Evolutionary conservation across 1,139 yeast genomes (phyloP), one percentile per base, ranked within the genome.

Genomic region (Yamadazyma aaseri): DNA sequence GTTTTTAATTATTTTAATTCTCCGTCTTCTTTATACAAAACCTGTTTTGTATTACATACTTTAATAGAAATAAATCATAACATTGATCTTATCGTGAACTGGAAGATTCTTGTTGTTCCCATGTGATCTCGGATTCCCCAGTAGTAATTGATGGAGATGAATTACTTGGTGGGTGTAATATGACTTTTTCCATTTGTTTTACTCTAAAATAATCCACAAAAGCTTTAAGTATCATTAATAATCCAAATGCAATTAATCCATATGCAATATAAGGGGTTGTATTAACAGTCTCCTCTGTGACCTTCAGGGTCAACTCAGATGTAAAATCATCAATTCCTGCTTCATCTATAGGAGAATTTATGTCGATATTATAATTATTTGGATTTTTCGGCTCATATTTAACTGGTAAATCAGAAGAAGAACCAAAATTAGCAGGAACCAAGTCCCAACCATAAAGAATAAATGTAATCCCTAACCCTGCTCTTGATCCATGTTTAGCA

Each of bases 401-500:
- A n/a, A 53, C 55, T 4, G 72, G 70, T 25, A 60, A 45, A 23
- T 51, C 45, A 34, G 65, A 63, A 2, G 69, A 55, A 29, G 60
- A 56, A 6, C 77, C 79, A 40, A 70, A 66, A 46, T 71, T 70
- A 22, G 74, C 65, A 1, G 96, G 95, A 22, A 82, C 68, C 63
- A 87, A 71, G 34, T 76, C 72, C 55, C 77, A 81, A 2, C 96
- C 96, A 47, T 81, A 80, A 43, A 84, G 77, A 31, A 90, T 68
- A 46, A 94, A 75, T 0, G 96, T 89, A 36, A 86, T 58, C 2
- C 98, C 98, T 36, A 92, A 65, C 0, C 99, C 99, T 10, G 92
- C 86, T 40, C 96, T 71, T 2, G 97, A 83, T 6, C 99, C 99
- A 50, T 90, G 92, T 53, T 87, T 87, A 4, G 97, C 96, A 5